Percentiles rank a stretch among this genome's conserved stretches.
Conservation (phyloP, 352 stramenopile genomes). For the Peronospora farinosa region DNA sequence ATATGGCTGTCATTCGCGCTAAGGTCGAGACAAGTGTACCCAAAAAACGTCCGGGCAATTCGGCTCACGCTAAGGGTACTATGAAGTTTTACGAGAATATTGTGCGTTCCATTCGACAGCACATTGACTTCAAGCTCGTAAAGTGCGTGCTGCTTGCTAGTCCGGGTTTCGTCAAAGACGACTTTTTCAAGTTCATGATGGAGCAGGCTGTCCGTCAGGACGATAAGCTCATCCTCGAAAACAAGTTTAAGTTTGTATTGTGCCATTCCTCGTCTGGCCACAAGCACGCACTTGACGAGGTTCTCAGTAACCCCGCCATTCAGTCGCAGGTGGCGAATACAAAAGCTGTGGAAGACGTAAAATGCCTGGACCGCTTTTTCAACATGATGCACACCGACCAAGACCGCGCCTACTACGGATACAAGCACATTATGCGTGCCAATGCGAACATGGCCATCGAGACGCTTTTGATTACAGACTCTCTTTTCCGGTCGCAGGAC, state of each 20-base stretch:
- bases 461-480: conserved; percentile 92
- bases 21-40: conserved; percentile 96
- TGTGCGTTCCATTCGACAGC: conserved; percentile 91
- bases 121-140: conserved; percentile 95
- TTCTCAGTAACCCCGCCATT: conserved; percentile 91
- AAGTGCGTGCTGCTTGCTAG: conserved; percentile 95
- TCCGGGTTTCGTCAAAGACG: conserved; percentile 96
- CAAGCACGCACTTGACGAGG: conserved; percentile 96
- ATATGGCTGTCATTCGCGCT: conserved; percentile 92
- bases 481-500: conserved; percentile 90
- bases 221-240: conserved; percentile 92
- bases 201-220: conserved; percentile 89
- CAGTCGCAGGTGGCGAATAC: conserved; percentile 92
- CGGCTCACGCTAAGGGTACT: conserved; percentile 89
- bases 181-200: conserved; percentile 96
- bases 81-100: conserved; percentile 96
- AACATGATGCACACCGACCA: conserved; percentile 93
- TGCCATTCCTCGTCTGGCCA: conserved; percentile 93
- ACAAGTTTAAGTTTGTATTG: conserved; percentile 95
- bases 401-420: conserved; percentile 96
- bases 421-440: conserved; percentile 88
- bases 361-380: conserved; percentile 92
- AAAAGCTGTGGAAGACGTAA: conserved; percentile 90
- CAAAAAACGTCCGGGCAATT: conserved; percentile 94
- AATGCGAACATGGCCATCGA: conserved; percentile 92